phyloP scores from a whole-genome alignment of 805 yeast species.

The Pichia heedii region DNA sequence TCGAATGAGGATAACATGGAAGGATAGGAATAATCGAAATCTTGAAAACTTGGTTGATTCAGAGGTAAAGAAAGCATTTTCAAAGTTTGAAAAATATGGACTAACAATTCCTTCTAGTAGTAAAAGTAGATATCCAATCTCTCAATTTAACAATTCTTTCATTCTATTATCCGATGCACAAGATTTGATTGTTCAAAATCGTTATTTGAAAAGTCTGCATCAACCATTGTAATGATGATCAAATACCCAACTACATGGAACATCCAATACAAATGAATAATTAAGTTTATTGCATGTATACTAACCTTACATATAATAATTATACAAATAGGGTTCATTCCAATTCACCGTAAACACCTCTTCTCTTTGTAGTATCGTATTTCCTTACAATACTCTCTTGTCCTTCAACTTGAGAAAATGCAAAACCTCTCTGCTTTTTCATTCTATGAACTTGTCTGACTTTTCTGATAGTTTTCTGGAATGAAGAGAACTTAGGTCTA shows the following conservation, averaged over 20 bases:
- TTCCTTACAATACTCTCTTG: slow-evolving; percentile 87
- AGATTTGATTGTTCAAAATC: no score
- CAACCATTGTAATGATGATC: no score
- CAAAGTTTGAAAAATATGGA: not conserved
- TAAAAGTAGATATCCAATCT: not conserved
- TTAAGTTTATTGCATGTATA: no score
- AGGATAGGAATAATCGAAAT: not conserved
- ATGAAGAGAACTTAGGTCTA: slow-evolving; percentile 93
- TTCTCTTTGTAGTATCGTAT: slow-evolving; percentile 84
- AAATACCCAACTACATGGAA: no score
- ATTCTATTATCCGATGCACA: not conserved
- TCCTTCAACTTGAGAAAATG: slow-evolving; percentile 93
- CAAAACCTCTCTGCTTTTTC: slow-evolving; percentile 97
- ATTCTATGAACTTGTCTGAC: slow-evolving; percentile 97
- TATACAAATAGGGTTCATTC: slow-evolving; percentile 10
- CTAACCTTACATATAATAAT: no score
- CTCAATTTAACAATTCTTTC: not conserved
- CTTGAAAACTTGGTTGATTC: not conserved
- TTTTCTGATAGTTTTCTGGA: slow-evolving; percentile 93
- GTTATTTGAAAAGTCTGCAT: no score
- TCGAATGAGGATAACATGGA: not conserved
- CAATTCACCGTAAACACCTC: slow-evolving; percentile 27
- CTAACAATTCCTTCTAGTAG: not conserved
- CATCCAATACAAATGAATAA: no score
- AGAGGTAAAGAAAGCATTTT: not conserved